Percentiles rank a stretch among this genome's conserved stretches.
phyloP scores from a whole-genome alignment of 31 red algal species.

The Endocladia muricata region DNA sequence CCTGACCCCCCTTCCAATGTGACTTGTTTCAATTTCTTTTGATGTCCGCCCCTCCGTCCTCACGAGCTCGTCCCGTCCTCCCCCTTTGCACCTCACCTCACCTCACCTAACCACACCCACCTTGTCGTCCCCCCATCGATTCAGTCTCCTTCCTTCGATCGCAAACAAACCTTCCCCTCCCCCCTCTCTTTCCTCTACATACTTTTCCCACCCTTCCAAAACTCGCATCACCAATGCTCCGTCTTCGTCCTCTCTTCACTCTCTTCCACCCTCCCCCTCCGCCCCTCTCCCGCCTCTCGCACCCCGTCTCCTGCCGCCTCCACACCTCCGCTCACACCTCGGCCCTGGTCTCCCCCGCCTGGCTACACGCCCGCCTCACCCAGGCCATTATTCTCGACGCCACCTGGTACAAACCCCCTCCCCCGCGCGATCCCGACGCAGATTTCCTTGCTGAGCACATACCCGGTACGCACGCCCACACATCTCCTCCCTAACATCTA shows the following conservation, averaged over 20 bases:
- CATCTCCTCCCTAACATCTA: background rate
- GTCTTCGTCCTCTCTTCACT: background rate
- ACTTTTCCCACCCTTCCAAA: no score
- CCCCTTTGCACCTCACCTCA: no score
- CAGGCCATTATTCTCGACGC: slow-evolving; percentile 68
- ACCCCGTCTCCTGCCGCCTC: background rate
- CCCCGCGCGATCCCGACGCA: slow-evolving; percentile 11
- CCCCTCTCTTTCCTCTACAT: no score
- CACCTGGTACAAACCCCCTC: slow-evolving; percentile 71
- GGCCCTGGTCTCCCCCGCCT: slow-evolving; percentile 32
- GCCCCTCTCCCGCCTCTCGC: background rate
- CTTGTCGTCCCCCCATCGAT: no score
- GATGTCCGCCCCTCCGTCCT: no score
- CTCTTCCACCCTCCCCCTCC: background rate
- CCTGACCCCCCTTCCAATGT: no score
- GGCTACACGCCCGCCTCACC: slow-evolving; percentile 10
- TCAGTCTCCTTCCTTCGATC: no score
- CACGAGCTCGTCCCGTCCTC: no score
- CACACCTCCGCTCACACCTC: background rate
- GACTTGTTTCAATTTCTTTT: no score
- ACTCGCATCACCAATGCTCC: no score
- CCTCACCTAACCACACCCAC: no score
- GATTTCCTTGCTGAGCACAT: slow-evolving; percentile 46
- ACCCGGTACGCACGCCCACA: slow-evolving; percentile 8
- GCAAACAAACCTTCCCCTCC: no score